Percentiles rank a stretch among this genome's conserved stretches.
These are phyloP conservation scores for Rhynchospora breviuscula DNA, from an alignment of 176 grass and related monocot genomes.

Conservation along the genomic window DNA sequence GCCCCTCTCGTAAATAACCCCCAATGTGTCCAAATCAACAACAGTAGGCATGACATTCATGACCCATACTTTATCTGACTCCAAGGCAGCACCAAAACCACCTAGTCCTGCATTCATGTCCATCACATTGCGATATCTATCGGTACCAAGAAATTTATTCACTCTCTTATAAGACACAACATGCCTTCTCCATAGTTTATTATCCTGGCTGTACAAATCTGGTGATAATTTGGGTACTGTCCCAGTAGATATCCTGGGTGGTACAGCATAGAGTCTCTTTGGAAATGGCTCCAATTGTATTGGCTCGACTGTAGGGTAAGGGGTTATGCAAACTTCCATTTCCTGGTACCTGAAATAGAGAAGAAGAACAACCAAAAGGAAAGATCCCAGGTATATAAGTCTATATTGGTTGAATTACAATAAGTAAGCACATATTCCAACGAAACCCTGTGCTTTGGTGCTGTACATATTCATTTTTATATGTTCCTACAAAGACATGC, in stretches of 20 bases:
- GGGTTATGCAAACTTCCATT: conserved; percentile 72
- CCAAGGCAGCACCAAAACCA: conserved; percentile 68
- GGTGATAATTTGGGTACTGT: conserved; percentile 39
- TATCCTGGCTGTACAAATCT: conserved; percentile 51
- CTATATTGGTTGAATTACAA: neutral
- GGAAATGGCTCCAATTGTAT: conserved; percentile 61
- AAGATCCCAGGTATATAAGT: neutral
- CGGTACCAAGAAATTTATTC: conserved; percentile 50
- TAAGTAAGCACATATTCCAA: neutral
- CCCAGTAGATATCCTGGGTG: conserved; percentile 52
- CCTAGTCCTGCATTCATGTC: conserved; percentile 80
- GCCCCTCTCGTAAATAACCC: conserved; percentile 81
- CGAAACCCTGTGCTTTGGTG: neutral
- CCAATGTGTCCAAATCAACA: conserved; percentile 46
- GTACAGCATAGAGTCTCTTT: conserved; percentile 55
- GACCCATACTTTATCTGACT: conserved; percentile 59
- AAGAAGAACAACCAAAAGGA: conserved; percentile 13
- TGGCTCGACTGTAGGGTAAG: conserved; percentile 38
- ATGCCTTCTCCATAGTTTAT: conserved; percentile 63
- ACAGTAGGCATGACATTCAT: conserved; percentile 74
- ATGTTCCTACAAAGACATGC: no score
- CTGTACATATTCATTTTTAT: no score
- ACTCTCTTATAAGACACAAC: conserved; percentile 59
- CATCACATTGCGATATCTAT: conserved; percentile 79
- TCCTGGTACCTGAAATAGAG: conserved; percentile 67